These are phyloP conservation scores for Sutorius australiensis DNA, from an alignment of 768 basidiomycete species.

Conservation along the genomic window DNA sequence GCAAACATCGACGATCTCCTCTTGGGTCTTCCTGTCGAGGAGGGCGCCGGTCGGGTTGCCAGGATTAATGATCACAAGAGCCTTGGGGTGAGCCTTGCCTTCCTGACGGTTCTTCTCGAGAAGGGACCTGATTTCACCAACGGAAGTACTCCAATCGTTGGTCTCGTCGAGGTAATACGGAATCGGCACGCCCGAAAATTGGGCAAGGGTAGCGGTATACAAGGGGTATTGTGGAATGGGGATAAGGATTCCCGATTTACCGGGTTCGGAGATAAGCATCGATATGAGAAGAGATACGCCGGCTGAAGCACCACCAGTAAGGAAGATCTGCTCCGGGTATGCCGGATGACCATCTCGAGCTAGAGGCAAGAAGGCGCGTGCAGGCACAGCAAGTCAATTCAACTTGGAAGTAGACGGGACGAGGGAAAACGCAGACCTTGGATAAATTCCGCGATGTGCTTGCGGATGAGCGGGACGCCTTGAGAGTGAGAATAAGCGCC, in stretches of 20 bases:
- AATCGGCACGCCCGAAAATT: conserved; percentile 72
- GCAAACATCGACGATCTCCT: conserved; percentile 75
- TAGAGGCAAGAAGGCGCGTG: conserved; percentile 27
- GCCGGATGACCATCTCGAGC: conserved; percentile 89
- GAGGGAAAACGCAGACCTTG: conserved; percentile 47
- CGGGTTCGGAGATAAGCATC: conserved; percentile 65
- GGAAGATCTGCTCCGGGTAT: conserved; percentile 82
- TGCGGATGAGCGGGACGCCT: conserved; percentile 84
- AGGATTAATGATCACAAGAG: conserved; percentile 96
- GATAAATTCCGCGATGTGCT: conserved; percentile 88
- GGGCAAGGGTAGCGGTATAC: conserved; percentile 92
- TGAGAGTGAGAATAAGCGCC: conserved; percentile 97
- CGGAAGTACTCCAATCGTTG: conserved; percentile 78
- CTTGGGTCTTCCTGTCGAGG: conserved; percentile 67
- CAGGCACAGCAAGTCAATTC: conserved; percentile 4
- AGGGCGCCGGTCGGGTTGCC: conserved; percentile 95
- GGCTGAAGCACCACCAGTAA: conserved; percentile 91
- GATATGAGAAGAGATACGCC: conserved; percentile 88
- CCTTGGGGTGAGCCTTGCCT: conserved; percentile 61
- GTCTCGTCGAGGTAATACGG: conserved; percentile 89
- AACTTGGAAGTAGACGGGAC: background rate
- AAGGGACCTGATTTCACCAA: conserved; percentile 59
- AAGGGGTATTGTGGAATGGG: conserved; percentile 98
- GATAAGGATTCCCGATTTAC: conserved; percentile 75
- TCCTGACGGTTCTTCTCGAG: conserved; percentile 61